phyloP scores from a whole-genome alignment of 1,284 basidiomycete species.

The Fomitopsis betulina region DNA sequence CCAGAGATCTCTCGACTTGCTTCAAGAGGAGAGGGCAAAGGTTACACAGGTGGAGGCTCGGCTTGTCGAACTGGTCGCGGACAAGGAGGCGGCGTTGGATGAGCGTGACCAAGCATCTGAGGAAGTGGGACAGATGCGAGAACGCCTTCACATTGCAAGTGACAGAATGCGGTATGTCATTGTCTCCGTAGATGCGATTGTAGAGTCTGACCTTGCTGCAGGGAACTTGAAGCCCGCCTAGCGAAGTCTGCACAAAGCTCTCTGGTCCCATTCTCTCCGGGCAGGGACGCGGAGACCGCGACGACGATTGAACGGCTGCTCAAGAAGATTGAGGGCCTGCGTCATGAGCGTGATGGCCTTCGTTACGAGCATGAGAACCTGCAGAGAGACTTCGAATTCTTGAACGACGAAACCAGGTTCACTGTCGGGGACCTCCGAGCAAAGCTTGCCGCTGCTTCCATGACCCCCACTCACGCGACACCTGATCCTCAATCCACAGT shows the following conservation, averaged over 20 bases:
- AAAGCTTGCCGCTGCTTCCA: constrained; percentile 29
- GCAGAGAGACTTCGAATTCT: constrained; percentile 64
- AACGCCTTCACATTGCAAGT: background rate
- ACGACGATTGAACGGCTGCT: constrained; percentile 49
- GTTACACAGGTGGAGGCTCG: constrained; percentile 33
- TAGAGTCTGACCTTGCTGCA: background rate
- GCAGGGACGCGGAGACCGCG: constrained; percentile 13
- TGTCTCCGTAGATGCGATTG: constrained; percentile 8
- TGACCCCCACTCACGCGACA: background rate
- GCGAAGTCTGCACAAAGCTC: background rate
- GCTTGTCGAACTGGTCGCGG: constrained; percentile 31
- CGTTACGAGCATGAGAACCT: constrained; percentile 55
- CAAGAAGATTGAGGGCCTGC: constrained; percentile 58
- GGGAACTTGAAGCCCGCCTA: constrained; percentile 15
- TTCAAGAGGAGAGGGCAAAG: constrained; percentile 40
- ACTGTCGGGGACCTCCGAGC: constrained; percentile 56
- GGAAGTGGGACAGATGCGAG: constrained; percentile 19
- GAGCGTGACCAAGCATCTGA: constrained; percentile 34
- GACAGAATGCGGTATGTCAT: constrained; percentile 24
- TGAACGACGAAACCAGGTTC: constrained; percentile 68
- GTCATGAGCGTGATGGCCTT: constrained; percentile 65
- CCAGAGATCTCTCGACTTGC: constrained; percentile 34
- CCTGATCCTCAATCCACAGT: constrained; percentile 2
- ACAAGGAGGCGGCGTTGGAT: constrained; percentile 44
- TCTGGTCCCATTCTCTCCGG: constrained; percentile 1